Evolutionary conservation across 140 eudicot genomes (phyloP).

Genomic region (Senecio squalidus): DNA sequence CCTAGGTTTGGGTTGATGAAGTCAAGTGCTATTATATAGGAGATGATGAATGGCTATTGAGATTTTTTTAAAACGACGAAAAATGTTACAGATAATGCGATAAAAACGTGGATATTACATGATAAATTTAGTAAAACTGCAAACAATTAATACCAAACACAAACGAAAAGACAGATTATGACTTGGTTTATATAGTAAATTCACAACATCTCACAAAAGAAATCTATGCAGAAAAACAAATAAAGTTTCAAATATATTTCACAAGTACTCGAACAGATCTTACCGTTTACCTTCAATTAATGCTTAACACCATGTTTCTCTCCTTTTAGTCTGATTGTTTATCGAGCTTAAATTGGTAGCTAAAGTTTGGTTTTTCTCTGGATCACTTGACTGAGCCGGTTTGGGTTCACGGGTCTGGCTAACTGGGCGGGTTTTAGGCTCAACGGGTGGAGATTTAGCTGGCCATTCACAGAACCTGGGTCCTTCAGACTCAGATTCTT

Average conservation of each 20-base stretch:
- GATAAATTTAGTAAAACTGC: constrained; percentile 10
- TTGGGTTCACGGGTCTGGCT: constrained; percentile 19
- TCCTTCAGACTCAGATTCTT: constrained; percentile 55
- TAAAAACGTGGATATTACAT: background rate
- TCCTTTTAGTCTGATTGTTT: constrained; percentile 46
- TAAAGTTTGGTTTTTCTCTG: constrained; percentile 23
- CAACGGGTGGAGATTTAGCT: constrained; percentile 25
- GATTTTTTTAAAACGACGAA: background rate
- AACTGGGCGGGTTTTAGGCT: constrained; percentile 14
- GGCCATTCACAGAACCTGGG: constrained; percentile 32
- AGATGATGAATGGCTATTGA: background rate
- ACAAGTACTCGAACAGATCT: constrained; percentile 20
- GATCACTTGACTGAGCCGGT: constrained; percentile 31
- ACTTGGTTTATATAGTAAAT: constrained; percentile 18
- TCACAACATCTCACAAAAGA: constrained; percentile 15
- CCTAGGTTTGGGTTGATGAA: background rate
- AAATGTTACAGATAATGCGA: background rate
- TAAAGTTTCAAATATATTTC: constrained; percentile 10
- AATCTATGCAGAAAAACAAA: constrained; percentile 29
- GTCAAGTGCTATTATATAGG: constrained; percentile 15
- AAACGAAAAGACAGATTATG: constrained; percentile 7
- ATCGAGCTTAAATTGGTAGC: constrained; percentile 47
- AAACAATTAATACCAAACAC: constrained; percentile 10
- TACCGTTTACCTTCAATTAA: constrained; percentile 28
- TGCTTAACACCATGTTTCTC: constrained; percentile 70